phyloP scores from a whole-genome alignment of 148 eudicot species.

The Mesembryanthemum crystallinum region DNA sequence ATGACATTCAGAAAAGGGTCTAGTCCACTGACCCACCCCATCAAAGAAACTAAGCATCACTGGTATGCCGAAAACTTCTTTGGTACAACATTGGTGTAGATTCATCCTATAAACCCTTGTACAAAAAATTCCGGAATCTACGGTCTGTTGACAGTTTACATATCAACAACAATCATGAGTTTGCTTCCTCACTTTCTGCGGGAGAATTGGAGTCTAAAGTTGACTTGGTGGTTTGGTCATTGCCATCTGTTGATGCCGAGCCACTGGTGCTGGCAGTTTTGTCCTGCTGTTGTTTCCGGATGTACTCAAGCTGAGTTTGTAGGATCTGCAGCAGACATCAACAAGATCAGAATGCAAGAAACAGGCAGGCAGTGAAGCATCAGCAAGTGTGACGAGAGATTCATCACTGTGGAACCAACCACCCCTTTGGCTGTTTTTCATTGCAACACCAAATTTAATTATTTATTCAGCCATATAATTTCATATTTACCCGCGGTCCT shows the following conservation, averaged over 20 bases:
- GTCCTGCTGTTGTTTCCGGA: slow-evolving; percentile 41
- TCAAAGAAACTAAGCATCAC: slow-evolving; percentile 14
- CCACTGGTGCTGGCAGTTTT: slow-evolving; percentile 31
- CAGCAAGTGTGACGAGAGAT: background rate
- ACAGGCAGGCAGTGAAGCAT: background rate
- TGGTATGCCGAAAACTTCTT: slow-evolving; percentile 4
- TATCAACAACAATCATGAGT: slow-evolving; percentile 15
- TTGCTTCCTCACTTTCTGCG: slow-evolving; percentile 28
- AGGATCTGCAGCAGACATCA: slow-evolving; percentile 40
- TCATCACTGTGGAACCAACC: background rate
- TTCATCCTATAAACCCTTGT: slow-evolving; percentile 9
- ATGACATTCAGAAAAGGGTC: slow-evolving; percentile 7
- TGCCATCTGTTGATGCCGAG: slow-evolving; percentile 31
- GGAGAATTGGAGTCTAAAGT: slow-evolving; percentile 24
- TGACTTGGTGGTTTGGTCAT: slow-evolving; percentile 47
- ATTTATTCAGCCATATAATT: too few relatives aligned
- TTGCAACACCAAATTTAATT: too few relatives aligned
- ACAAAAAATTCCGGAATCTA: slow-evolving; percentile 8
- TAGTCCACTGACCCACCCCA: background rate
- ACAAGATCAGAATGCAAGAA: slow-evolving; percentile 12
- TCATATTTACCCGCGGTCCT: background rate
- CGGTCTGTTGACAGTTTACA: background rate
- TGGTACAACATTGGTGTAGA: slow-evolving; percentile 20
- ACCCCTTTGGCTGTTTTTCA: background rate
- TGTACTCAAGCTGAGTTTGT: slow-evolving; percentile 49